phyloP scores from a whole-genome alignment of 2,329 filamentous ascomycete species.

The Plectosphaerella sp. region DNA sequence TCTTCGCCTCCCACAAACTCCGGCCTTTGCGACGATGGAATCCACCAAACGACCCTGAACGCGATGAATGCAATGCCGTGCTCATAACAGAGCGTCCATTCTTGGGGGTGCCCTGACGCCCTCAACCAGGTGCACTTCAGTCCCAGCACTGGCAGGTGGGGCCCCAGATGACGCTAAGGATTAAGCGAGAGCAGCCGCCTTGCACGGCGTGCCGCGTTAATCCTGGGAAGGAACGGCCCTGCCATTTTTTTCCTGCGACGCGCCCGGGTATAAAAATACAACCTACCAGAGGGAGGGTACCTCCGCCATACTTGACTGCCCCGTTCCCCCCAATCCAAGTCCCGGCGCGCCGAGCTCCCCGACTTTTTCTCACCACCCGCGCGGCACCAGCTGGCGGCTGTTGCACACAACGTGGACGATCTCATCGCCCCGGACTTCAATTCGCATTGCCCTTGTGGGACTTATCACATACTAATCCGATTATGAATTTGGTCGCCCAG shows the following conservation, averaged over 20 bases:
- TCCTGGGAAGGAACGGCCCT: constrained; percentile 1
- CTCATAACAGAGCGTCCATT: background rate
- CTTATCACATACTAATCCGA: background rate
- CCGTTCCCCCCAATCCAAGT: constrained; percentile 7
- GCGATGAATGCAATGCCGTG: background rate
- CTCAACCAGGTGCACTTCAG: background rate
- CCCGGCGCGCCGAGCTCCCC: constrained; percentile 7
- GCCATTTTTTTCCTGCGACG: background rate
- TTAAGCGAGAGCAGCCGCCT: constrained; percentile 3
- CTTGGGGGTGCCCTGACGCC: background rate
- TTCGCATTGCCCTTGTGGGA: too few species aligned
- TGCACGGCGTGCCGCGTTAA: constrained; percentile 1
- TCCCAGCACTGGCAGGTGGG: constrained; percentile 1
- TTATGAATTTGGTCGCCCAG: background rate
- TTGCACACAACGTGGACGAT: too few species aligned
- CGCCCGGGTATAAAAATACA: constrained; percentile 14
- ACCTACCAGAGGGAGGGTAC: constrained; percentile 6
- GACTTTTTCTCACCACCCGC: constrained; percentile 4
- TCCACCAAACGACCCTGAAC: background rate
- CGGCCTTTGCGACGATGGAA: background rate
- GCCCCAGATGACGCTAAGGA: constrained; percentile 1
- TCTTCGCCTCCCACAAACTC: too few species aligned
- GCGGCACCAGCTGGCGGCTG: background rate
- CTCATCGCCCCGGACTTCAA: too few species aligned
- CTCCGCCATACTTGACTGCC: constrained; percentile 4